Evolutionary conservation across 2,329 filamentous ascomycete species (phyloP).

Genomic region (Cladosporium velox): DNA sequence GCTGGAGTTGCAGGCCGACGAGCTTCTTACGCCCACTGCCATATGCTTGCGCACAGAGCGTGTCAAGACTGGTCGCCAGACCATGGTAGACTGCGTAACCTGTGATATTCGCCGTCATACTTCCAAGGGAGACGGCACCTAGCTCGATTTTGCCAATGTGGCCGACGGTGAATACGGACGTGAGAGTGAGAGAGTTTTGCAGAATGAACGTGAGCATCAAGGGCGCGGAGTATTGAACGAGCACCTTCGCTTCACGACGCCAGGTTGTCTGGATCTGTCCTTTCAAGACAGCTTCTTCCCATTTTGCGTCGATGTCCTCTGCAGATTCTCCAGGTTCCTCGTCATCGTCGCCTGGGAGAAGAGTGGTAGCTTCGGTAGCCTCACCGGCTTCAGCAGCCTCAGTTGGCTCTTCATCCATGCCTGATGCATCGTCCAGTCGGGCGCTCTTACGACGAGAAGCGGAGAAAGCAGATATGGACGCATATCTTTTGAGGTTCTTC

Average conservation of each 20-base stretch:
- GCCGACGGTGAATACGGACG: slow-evolving; percentile 52
- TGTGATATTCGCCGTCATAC: slow-evolving; percentile 53
- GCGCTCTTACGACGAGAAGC: slow-evolving; percentile 18
- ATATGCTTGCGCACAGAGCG: slow-evolving; percentile 90
- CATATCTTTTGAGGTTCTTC: slow-evolving; percentile 29
- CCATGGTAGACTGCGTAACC: slow-evolving; percentile 56
- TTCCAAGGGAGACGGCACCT: slow-evolving; percentile 50
- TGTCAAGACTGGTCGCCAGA: slow-evolving; percentile 88
- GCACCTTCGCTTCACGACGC: slow-evolving; percentile 83
- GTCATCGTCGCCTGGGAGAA: slow-evolving; percentile 43
- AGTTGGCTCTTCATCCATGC: slow-evolving; percentile 18
- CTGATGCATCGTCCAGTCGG: slow-evolving; percentile 25
- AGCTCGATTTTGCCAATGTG: slow-evolving; percentile 52
- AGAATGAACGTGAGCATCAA: slow-evolving; percentile 52
- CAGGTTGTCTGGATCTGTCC: slow-evolving; percentile 87
- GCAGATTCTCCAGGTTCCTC: slow-evolving; percentile 51
- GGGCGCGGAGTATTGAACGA: slow-evolving; percentile 53
- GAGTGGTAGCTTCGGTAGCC: slow-evolving; percentile 50
- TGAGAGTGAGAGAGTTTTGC: slow-evolving; percentile 52
- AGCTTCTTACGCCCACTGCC: slow-evolving; percentile 87
- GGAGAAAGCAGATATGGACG: slow-evolving; percentile 21
- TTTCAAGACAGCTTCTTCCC: slow-evolving; percentile 80
- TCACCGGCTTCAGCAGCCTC: slow-evolving; percentile 42
- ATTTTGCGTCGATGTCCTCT: slow-evolving; percentile 69
- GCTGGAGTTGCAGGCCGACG: slow-evolving; percentile 79